phyloP scores from a whole-genome alignment of 352 stramenopile species.

The Globisporangium yorkense region DNA sequence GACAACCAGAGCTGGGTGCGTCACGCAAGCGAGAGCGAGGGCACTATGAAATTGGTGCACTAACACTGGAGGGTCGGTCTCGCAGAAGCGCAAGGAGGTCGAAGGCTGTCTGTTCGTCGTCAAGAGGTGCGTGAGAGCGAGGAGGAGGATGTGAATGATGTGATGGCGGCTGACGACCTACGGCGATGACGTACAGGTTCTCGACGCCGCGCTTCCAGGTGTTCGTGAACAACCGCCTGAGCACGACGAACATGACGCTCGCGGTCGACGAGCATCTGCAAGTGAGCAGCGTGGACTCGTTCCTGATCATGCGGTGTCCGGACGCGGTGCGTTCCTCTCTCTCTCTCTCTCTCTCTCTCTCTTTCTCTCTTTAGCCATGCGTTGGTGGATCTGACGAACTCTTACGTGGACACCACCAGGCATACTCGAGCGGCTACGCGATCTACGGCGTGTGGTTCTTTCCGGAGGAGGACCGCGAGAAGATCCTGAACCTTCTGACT shows the following conservation, averaged over 20 bases:
- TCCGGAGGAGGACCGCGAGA: constrained; percentile 75
- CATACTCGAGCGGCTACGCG: constrained; percentile 52
- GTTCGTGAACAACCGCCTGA: constrained; percentile 87
- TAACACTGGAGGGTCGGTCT: background rate
- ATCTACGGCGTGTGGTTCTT: constrained; percentile 89
- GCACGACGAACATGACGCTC: constrained; percentile 84
- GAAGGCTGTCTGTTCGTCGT: constrained; percentile 84
- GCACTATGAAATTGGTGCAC: background rate
- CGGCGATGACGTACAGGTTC: constrained; percentile 25
- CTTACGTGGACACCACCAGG: constrained; percentile 10
- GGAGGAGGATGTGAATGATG: background rate
- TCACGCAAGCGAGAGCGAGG: background rate
- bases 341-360: too few species aligned
- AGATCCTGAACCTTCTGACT: constrained; percentile 69
- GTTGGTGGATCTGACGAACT: too few species aligned
- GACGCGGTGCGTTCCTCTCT: constrained; percentile 27
- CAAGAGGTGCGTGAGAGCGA: constrained; percentile 38
- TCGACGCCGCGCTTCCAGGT: constrained; percentile 78
- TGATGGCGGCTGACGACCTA: too few species aligned
- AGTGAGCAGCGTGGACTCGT: constrained; percentile 81
- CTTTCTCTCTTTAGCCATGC: background rate
- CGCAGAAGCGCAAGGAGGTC: constrained; percentile 82
- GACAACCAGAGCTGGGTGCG: constrained; percentile 75
- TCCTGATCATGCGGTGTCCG: constrained; percentile 76
- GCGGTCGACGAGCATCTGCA: constrained; percentile 61